A percentile compares a stretch with the other conserved stretches of the same genome.
phyloP scores from a whole-genome alignment of 2,329 filamentous ascomycete genomes.

The Colletotrichum camelliae region DNA sequence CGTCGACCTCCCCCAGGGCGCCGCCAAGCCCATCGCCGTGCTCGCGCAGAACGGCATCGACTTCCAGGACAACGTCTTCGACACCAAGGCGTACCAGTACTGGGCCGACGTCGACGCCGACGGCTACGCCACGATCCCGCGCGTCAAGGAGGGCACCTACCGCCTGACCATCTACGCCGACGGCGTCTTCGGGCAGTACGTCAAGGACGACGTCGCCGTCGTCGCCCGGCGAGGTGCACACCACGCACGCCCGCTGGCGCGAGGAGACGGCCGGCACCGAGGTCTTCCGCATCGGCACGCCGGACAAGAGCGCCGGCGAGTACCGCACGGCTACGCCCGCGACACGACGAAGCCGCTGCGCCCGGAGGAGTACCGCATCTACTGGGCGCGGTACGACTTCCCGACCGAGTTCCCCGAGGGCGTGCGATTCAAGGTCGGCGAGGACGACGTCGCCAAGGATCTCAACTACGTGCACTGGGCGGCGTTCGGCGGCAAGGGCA shows the following conservation, averaged over 20 bases:
- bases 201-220: conserved; percentile 53
- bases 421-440: conserved; percentile 58
- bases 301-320: conserved; percentile 64
- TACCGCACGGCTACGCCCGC: conserved; percentile 57
- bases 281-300: conserved; percentile 67
- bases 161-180: conserved; percentile 68
- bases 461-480: conserved; percentile 69
- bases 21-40: conserved; percentile 54
- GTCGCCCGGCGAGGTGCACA: conserved; percentile 39
- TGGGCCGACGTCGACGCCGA: conserved; percentile 53
- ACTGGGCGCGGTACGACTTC: conserved; percentile 64
- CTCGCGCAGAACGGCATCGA: conserved; percentile 55
- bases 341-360: conserved; percentile 50
- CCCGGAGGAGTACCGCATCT: conserved; percentile 60
- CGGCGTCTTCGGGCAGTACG: conserved; percentile 65
- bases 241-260: conserved; percentile 49
- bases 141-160: conserved; percentile 62
- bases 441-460: conserved; percentile 47
- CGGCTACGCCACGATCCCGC: conserved; percentile 53
- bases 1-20: conserved; percentile 56
- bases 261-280: conserved; percentile 63
- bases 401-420: conserved; percentile 60
- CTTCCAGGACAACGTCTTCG: conserved; percentile 62
- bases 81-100: conserved; percentile 59
- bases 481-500: conserved; percentile 59